Base-by-base conservation (phyloP, 2,329 filamentous ascomycete genomes). In the Penicillium sp. region DNA sequence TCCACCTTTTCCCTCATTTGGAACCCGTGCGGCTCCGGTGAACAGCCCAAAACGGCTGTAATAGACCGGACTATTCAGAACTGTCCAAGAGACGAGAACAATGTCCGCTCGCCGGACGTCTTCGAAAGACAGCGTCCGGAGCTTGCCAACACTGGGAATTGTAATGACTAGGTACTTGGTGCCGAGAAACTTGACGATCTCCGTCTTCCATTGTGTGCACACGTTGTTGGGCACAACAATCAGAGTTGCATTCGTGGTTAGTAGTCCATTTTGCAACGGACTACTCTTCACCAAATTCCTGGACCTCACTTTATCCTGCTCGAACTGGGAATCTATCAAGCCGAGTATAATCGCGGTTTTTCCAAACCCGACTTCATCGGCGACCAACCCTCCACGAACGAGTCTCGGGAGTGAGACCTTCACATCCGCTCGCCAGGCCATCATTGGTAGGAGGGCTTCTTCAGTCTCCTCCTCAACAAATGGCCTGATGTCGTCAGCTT, bases 311-410 rank as follows among this genome's bases (percentile, higher is more conserved):
- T 31, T 42, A 15, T 50, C 33, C n/a, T 15, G n/a, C 15, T 50
- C 25, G 18, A n/a, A 20, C 46, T 41, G 8, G 57, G 20, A 11
- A 56, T 41, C 45, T 55, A 11, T 35, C 51, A 40, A 43, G 1
- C 78, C 84, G 12, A 89, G 74, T 2, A 79, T 80, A 0, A 82
- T 80, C 1, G 85, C 80, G 0, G 86, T 89, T 63, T 89, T 89
- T 0, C 87, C 87, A 64, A 86, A 89, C 0, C 84, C 85, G 31
- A 87, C 84, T 43, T 83, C 77, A 63, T 88, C 85, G 2, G 85
- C 85, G 31, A 88, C 74, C 18, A 89, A 77, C 5, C 86, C 86
- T 12, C 86, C 86, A 18, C 77, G 79, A 40, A 86, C 59, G 11
- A 57, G 52, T 33, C 65, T 68, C 58, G 29, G 56, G 33, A 50